Evolutionary conservation across 2,329 filamentous ascomycete species (phyloP), one percentile per base, ranked within the genome.

Genomic region (Trichoderma guizhouense): DNA sequence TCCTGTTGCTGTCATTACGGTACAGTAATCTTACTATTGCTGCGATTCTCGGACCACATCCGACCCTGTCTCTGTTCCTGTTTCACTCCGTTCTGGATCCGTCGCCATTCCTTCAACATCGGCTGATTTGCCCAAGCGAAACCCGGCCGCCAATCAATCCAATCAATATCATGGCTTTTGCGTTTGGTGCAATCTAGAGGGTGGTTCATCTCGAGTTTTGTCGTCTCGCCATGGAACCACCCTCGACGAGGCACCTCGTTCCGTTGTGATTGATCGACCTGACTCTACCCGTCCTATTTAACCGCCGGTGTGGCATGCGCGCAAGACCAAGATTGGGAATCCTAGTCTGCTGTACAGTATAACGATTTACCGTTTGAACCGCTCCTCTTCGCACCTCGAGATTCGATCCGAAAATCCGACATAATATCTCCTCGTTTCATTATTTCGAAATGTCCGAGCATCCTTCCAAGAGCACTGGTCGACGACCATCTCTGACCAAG

Each of bases 141-240:
- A 63, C 60, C 60, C 34, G 24, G 12, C 64, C 26, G 53, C 68
- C 74, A 79, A 67, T 61, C 66, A 61, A 7, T 21, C 55, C 74
- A 74, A 77, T 24, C 58, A 55, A 43, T 24, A 71, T 57, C 51
- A 71, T 79, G 76, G 72, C 81, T 24, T 58, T 74, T 70, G 79
- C 81, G 80, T 79, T 79, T 81, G 82, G 82, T 85, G 83, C 82
- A 73, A 84, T 84, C 75, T 88, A 87, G 84, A 86, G 85, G 85
- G 86, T 87, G 85, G 86, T 81, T 79, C 82, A 79, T 74, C 74
- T 75, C 69, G 82, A 79, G 67, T 71, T 64, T 55, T 73, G 81
- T 80, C 79, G 78, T 77, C 81, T 84, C 82, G 82, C 83, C 80
- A 89, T 88, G 87, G 86, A 83, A 86, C 85, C 86, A 86, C 85